Evolutionary conservation across 176 grass and related monocot species (phyloP).

Genomic region (Phoenix dactylifera): DNA sequence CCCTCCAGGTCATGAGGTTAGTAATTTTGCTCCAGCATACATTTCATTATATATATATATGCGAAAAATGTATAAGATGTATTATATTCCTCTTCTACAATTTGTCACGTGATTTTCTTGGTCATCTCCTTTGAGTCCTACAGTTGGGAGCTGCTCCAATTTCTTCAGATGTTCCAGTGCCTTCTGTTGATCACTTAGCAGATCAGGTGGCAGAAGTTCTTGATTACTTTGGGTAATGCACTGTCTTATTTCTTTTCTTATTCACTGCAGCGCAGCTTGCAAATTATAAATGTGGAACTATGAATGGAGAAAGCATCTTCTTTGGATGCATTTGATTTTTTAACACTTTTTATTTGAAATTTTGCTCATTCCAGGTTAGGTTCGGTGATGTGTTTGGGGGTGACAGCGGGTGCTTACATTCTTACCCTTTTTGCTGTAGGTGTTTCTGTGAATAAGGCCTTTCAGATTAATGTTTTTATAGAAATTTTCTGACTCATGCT

Average conservation of each 20-base stretch:
- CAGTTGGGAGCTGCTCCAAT: conserved; percentile 91
- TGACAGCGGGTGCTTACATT: conserved; percentile 90
- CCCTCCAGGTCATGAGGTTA: conserved; percentile 93
- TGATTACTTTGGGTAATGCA: conserved; percentile 80
- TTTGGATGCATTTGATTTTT: too few relatives aligned
- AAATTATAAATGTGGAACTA: too few relatives aligned
- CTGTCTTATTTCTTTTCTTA: neutral
- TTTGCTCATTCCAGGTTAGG: conserved; percentile 51
- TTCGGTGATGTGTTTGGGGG: conserved; percentile 90
- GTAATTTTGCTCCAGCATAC: conserved; percentile 7
- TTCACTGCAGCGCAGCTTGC: too few relatives aligned
- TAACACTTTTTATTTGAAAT: neutral
- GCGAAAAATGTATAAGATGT: neutral
- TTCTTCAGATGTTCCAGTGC: conserved; percentile 49
- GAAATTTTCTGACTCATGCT: too few relatives aligned
- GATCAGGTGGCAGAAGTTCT: conserved; percentile 85
- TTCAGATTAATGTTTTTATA: neutral
- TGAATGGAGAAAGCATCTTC: too few relatives aligned
- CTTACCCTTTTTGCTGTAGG: conserved; percentile 82
- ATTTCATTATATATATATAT: too few relatives aligned
- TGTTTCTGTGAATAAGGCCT: conserved; percentile 11
- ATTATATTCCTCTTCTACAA: neutral
- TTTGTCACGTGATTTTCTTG: conserved; percentile 2
- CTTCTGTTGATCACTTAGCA: conserved; percentile 65
- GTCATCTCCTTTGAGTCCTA: conserved; percentile 31